Evolutionary conservation across 139 green algal species (phyloP).

Genomic region (Trebouxia sp.): DNA sequence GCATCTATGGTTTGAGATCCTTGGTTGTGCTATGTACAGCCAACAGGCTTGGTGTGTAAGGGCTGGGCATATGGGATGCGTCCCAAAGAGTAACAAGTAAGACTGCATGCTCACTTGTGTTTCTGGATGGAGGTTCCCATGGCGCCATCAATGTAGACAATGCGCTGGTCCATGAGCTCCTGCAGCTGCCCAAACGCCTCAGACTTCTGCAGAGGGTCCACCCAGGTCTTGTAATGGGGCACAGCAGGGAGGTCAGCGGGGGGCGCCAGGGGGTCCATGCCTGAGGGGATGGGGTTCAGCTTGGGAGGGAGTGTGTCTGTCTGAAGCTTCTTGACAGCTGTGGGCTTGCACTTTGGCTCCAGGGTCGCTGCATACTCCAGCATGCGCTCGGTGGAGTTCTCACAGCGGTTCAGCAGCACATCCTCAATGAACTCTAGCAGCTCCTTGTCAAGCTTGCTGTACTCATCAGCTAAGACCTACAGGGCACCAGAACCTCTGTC

Average conservation of each 20-base stretch:
- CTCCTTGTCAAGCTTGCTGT: conserved; percentile 98
- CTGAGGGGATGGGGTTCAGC: conserved; percentile 57
- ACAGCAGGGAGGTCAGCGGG: conserved; percentile 49
- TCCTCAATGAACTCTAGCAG: conserved; percentile 96
- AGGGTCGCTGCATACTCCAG: conserved; percentile 89
- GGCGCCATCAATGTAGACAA: conserved; percentile 95
- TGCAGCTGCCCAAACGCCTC: conserved; percentile 74
- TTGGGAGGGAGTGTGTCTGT: conserved; percentile 38
- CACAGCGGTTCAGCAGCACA: conserved; percentile 95
- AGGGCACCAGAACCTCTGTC: not conserved
- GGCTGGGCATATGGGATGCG: no score
- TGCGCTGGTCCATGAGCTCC: conserved; percentile 84
- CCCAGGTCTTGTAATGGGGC: conserved; percentile 52
- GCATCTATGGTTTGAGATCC: no score
- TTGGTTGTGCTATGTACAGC: no score
- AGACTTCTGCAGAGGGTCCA: conserved; percentile 38
- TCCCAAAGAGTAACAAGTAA: no score
- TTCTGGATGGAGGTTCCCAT: conserved; percentile 94
- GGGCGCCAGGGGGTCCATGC: conserved; percentile 45
- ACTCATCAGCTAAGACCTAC: conserved; percentile 90
- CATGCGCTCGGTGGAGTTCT: conserved; percentile 96
- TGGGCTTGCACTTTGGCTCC: conserved; percentile 94
- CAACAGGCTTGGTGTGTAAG: no score
- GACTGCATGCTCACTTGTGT: conserved; percentile 45
- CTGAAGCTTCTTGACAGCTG: conserved; percentile 70